Percentiles rank a stretch among this genome's conserved stretches.
These are phyloP conservation scores for Nemania sp. DNA, from an alignment of 2,329 filamentous ascomycete species.

Conservation along the genomic window DNA sequence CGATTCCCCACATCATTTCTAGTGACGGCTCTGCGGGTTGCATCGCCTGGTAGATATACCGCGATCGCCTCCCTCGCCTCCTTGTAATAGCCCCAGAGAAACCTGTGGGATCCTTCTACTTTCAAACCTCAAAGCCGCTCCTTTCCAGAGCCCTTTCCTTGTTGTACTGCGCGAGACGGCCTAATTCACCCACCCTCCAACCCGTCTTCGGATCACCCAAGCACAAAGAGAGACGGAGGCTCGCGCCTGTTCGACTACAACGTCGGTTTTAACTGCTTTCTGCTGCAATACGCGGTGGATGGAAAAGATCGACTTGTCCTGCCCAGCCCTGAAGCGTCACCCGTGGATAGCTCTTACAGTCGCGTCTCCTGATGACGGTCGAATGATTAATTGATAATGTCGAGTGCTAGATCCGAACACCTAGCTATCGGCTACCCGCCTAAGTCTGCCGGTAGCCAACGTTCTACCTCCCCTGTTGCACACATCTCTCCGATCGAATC, in stretches of 20 bases:
- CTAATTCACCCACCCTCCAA: slow-evolving; percentile 31
- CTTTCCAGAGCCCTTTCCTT: slow-evolving; percentile 23
- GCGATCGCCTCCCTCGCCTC: slow-evolving; percentile 31
- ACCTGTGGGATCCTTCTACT: slow-evolving; percentile 35
- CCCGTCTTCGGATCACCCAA: slow-evolving; percentile 27
- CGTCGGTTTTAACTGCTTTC: slow-evolving; percentile 32
- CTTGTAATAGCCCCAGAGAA: slow-evolving; percentile 38
- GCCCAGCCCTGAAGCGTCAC: slow-evolving; percentile 35
- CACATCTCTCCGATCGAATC: slow-evolving; percentile 72
- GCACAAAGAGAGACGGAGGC: slow-evolving; percentile 25
- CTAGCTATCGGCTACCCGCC: slow-evolving; percentile 81
- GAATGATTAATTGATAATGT: slow-evolving; percentile 86
- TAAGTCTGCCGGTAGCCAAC: slow-evolving; percentile 67
- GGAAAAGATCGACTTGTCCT: slow-evolving; percentile 31
- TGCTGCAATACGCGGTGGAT: slow-evolving; percentile 24
- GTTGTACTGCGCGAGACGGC: slow-evolving; percentile 31
- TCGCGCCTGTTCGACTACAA: slow-evolving; percentile 30
- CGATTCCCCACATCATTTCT: slow-evolving; percentile 17
- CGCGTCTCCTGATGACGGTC: slow-evolving; percentile 50
- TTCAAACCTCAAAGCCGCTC: slow-evolving; percentile 33
- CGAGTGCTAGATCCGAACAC: slow-evolving; percentile 82
- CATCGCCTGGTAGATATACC: slow-evolving; percentile 21
- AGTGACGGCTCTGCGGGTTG: slow-evolving; percentile 13
- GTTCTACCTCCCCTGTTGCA: slow-evolving; percentile 79
- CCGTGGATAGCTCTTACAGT: slow-evolving; percentile 35